phyloP scores from a whole-genome alignment of 116 monocot genomes.

The Zostera marina region DNA sequence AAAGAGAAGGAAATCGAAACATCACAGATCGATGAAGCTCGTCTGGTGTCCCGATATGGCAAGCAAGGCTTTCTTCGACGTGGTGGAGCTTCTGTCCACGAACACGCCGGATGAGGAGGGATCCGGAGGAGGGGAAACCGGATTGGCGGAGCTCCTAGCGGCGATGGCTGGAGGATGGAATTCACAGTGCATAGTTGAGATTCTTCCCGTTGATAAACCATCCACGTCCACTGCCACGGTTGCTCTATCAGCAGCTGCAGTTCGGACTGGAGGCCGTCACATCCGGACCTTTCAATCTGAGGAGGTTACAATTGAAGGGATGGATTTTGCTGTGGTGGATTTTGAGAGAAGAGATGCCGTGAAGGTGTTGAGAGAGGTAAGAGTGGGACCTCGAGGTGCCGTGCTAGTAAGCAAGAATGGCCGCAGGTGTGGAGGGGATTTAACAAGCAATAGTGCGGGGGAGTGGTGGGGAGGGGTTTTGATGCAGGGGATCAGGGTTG shows the following conservation, averaged over 20 bases:
- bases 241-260: conserved; percentile 19
- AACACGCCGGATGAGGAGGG: conserved; percentile 1
- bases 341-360: conserved; percentile 25
- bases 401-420: conserved; percentile 40
- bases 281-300: conserved; percentile 19
- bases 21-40: conserved; percentile 19
- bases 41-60: conserved; percentile 35
- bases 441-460: not conserved
- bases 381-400: conserved; percentile 46
- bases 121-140: conserved; percentile 7
- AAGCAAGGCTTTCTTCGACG: conserved; percentile 24
- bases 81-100: conserved; percentile 15
- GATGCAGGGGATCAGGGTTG: conserved; percentile 40
- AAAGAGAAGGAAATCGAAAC: not conserved
- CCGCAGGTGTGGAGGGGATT: not conserved
- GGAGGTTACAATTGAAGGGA: conserved; percentile 28
- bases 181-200: conserved; percentile 34
- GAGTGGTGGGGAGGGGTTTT: conserved; percentile 12
- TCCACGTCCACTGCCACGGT: conserved; percentile 16
- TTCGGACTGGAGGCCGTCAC: conserved; percentile 5
- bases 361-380: conserved; percentile 29
- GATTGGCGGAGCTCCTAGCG: conserved; percentile 43
- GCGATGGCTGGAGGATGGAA: conserved; percentile 73
- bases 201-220: conserved; percentile 4
- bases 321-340: conserved; percentile 64